phyloP scores from a whole-genome alignment of 495 filamentous ascomycete genomes.

The Chaetomidium leptoderma region DNA sequence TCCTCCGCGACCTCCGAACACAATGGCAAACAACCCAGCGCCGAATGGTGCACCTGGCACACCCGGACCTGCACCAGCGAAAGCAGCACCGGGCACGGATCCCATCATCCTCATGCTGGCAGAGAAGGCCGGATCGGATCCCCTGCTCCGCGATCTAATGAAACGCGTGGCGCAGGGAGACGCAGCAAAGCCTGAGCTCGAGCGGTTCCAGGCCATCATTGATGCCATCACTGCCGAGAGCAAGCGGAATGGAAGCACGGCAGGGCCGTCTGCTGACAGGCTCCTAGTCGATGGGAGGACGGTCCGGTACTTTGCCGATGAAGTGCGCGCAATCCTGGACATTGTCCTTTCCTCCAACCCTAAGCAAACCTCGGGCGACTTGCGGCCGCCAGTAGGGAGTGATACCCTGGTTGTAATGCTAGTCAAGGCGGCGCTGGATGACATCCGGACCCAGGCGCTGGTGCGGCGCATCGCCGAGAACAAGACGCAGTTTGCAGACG shows the following conservation, averaged over 20 bases:
- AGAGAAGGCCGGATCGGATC: constrained; percentile 77
- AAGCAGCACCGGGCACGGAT: constrained; percentile 56
- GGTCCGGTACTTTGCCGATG: constrained; percentile 47
- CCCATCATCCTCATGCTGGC: constrained; percentile 95
- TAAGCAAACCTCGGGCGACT: constrained; percentile 37
- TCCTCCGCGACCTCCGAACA: constrained; percentile 12
- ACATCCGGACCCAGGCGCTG: constrained; percentile 34
- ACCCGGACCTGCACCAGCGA: constrained; percentile 27
- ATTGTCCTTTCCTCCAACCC: constrained; percentile 46
- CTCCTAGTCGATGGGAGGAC: constrained; percentile 43
- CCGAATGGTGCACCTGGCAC: constrained; percentile 29
- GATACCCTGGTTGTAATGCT: constrained; percentile 43
- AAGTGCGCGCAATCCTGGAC: constrained; percentile 45
- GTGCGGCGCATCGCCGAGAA: constrained; percentile 41
- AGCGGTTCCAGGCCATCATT: constrained; percentile 87
- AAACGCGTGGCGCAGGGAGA: constrained; percentile 85
- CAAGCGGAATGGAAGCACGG: constrained; percentile 38
- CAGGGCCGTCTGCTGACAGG: constrained; percentile 42
- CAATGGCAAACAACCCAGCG: constrained; percentile 12
- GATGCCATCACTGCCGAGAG: constrained; percentile 70
- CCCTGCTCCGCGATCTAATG: constrained; percentile 92
- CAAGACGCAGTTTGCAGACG: constrained; percentile 41
- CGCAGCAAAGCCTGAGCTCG: constrained; percentile 73
- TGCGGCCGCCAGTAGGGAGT: constrained; percentile 40
- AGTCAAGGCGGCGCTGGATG: constrained; percentile 43